Conservation (phyloP, 768 basidiomycete species). For the Suillus discolor region DNA sequence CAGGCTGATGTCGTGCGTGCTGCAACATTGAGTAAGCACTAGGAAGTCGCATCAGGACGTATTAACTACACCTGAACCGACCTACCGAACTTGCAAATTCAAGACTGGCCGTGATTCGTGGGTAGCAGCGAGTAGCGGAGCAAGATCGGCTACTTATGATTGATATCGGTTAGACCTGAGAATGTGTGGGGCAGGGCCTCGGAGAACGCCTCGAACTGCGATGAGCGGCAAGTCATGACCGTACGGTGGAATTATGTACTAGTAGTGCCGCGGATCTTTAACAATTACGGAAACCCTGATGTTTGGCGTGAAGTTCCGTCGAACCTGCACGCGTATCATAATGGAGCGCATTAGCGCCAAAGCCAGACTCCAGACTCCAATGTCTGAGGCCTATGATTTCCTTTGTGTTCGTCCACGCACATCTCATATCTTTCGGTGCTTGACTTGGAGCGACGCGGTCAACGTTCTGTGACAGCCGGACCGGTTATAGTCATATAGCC, state of each 20-base stretch:
- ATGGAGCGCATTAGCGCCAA: not conserved
- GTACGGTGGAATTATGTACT: not conserved
- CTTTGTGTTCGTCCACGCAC: not conserved
- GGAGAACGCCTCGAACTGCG: not conserved
- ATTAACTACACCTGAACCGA: not conserved
- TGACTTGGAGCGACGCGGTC: not conserved
- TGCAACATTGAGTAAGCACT: not conserved
- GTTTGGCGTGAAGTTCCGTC: not conserved
- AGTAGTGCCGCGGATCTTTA: slow-evolving; percentile 2
- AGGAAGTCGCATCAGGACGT: not conserved
- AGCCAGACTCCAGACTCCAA: too few relatives aligned
- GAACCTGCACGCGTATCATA: not conserved
- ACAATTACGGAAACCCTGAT: not conserved
- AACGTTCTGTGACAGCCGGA: not conserved
- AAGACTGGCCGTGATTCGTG: not conserved
- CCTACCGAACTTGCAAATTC: not conserved
- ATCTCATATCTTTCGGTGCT: not conserved
- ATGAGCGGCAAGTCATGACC: not conserved
- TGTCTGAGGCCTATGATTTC: not conserved
- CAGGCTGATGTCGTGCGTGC: not conserved
- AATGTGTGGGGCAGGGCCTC: slow-evolving; percentile 3
- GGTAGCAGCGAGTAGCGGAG: not conserved
- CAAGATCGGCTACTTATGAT: not conserved
- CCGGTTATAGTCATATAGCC: not conserved
- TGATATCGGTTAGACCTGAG: not conserved